Percentiles rank a stretch among this genome's conserved stretches.
phyloP scores from a whole-genome alignment of 305 asterid species.

The Stenogyne calaminthoides region DNA sequence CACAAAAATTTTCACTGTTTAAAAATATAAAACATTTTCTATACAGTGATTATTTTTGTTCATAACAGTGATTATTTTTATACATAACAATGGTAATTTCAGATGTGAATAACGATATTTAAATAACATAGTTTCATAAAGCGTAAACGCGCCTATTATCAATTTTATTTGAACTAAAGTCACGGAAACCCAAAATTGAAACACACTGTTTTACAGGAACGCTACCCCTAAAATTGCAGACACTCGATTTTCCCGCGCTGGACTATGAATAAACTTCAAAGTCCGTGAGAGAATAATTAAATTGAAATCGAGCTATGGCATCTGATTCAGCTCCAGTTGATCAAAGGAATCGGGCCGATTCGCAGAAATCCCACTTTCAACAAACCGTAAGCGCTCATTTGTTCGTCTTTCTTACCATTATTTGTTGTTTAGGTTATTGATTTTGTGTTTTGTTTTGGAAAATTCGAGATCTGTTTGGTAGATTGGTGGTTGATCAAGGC shows the following conservation, averaged over 20 bases:
- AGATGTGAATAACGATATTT: too few species aligned
- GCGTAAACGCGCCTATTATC: too few species aligned
- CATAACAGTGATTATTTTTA: too few species aligned
- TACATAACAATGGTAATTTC: too few species aligned
- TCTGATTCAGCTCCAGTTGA: slow-evolving; percentile 24
- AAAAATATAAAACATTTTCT: too few species aligned
- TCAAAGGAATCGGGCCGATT: not conserved
- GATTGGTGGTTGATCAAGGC: slow-evolving; percentile 76
- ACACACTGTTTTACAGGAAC: too few species aligned
- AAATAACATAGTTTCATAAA: too few species aligned
- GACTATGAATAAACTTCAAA: not conserved
- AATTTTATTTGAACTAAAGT: too few species aligned
- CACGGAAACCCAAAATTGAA: too few species aligned
- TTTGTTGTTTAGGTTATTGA: slow-evolving; percentile 10
- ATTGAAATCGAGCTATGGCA: slow-evolving; percentile 22
- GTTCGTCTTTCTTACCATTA: not conserved
- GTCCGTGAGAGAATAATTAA: not conserved
- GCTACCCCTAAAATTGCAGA: not conserved
- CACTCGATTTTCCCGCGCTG: not conserved
- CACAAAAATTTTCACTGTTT: too few species aligned
- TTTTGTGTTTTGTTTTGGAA: not conserved
- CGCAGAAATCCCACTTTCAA: slow-evolving; percentile 38
- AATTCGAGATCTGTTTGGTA: slow-evolving; percentile 51
- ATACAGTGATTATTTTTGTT: too few species aligned
- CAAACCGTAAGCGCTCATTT: slow-evolving; percentile 39